phyloP scores from a whole-genome alignment of 345 rosid species.

The Bruguiera parviflora region DNA sequence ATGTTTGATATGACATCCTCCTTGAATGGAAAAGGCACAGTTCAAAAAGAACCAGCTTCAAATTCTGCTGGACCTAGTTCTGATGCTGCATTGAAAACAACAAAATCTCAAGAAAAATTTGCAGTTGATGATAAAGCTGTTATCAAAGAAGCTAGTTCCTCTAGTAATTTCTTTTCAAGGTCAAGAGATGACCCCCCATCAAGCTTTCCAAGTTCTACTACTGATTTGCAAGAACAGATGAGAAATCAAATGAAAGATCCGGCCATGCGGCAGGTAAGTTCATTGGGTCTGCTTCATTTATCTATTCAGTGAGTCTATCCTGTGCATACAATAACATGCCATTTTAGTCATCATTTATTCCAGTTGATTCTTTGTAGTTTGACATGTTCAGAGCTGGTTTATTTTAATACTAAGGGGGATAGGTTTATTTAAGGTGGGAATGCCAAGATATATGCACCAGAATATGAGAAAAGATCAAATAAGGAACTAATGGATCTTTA shows the following conservation, averaged over 20 bases:
- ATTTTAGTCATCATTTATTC: no score
- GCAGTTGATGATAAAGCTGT: slow-evolving; percentile 31
- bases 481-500: no score
- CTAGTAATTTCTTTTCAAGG: slow-evolving; percentile 36
- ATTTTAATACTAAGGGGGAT: neutral
- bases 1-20: slow-evolving; percentile 89
- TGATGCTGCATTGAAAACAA: slow-evolving; percentile 13
- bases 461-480: neutral
- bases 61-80: slow-evolving; percentile 21
- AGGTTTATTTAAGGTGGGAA: neutral
- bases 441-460: neutral
- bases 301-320: neutral
- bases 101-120: slow-evolving; percentile 21
- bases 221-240: slow-evolving; percentile 84
- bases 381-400: neutral
- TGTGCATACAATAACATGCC: no score
- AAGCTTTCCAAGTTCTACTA: slow-evolving; percentile 52
- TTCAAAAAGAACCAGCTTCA: slow-evolving; percentile 7
- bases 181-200: slow-evolving; percentile 42
- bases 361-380: neutral
- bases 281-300: neutral
- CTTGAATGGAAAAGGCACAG: slow-evolving; percentile 37
- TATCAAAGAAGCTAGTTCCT: slow-evolving; percentile 43
- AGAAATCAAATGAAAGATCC: slow-evolving; percentile 95
- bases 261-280: slow-evolving; percentile 74